phyloP scores from a whole-genome alignment of 2,329 filamentous ascomycete species.

The Neofusicoccum cordaticola region DNA sequence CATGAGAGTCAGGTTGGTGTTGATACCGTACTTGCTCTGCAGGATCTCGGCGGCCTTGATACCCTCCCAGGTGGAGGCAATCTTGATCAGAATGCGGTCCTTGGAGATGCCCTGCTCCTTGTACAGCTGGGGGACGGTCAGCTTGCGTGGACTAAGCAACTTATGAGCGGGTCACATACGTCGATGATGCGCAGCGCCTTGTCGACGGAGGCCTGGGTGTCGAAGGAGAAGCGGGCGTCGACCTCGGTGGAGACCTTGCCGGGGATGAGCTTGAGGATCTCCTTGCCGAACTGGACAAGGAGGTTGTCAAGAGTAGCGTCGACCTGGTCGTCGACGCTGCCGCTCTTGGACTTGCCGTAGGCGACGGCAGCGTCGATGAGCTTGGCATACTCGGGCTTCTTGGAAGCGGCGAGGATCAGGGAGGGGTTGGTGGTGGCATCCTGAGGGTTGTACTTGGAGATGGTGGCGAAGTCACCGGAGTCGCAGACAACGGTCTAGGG shows the following conservation, averaged over 20 bases:
- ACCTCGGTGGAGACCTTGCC: conserved; percentile 99
- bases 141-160: conserved; percentile 14
- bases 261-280: conserved; percentile 95
- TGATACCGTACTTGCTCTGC: conserved; percentile 92
- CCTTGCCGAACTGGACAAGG: conserved; percentile 94
- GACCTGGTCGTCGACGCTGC: conserved; percentile 73
- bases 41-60: conserved; percentile 98
- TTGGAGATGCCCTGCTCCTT: conserved; percentile 86
- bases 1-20: conserved; percentile 98
- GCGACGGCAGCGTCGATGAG: conserved; percentile 82
- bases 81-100: conserved; percentile 96
- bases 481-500: conserved; percentile 88
- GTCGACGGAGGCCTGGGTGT: conserved; percentile 84
- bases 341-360: conserved; percentile 76
- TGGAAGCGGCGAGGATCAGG: conserved; percentile 94
- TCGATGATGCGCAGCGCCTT: conserved; percentile 98
- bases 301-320: conserved; percentile 89
- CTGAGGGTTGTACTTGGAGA: conserved; percentile 99
- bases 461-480: conserved; percentile 82
- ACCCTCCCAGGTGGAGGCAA: conserved; percentile 98
- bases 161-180: conserved; percentile 51
- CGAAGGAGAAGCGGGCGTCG: conserved; percentile 92
- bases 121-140: conserved; percentile 69
- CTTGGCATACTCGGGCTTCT: conserved; percentile 94
- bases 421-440: conserved; percentile 99